These are phyloP conservation scores for Ophiosphaerella korrae DNA, from an alignment of 2,329 filamentous ascomycete genomes.

Conservation along the genomic window DNA sequence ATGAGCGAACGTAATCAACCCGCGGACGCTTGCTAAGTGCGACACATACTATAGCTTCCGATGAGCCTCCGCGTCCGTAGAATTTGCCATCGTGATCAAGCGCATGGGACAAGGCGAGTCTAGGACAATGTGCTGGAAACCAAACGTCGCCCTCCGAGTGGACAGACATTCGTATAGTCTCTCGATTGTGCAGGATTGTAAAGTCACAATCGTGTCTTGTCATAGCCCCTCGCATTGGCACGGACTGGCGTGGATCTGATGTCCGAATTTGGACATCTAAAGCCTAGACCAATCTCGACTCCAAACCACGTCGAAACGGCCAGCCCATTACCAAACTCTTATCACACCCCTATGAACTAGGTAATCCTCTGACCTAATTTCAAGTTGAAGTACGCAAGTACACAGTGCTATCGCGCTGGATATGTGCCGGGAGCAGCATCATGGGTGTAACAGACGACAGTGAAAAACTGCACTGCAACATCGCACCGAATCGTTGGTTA, in stretches of 20 bases:
- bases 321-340: constrained; percentile 13
- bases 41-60: constrained; percentile 15
- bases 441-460: too few relatives aligned
- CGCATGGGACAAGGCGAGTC: constrained; percentile 8
- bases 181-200: constrained; percentile 17
- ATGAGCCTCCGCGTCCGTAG: constrained; percentile 11
- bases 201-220: constrained; percentile 28
- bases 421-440: neutral
- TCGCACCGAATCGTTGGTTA: too few relatives aligned
- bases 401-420: constrained; percentile 7
- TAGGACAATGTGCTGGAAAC: constrained; percentile 11
- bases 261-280: constrained; percentile 35
- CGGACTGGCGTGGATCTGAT: constrained; percentile 36
- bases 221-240: constrained; percentile 33
- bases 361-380: neutral
- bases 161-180: constrained; percentile 12
- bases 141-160: constrained; percentile 8
- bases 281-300: constrained; percentile 24
- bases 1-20: constrained; percentile 32
- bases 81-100: constrained; percentile 34
- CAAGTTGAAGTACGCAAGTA: constrained; percentile 5
- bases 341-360: constrained; percentile 19
- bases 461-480: too few relatives aligned
- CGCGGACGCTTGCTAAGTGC: constrained; percentile 25
- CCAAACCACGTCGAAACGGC: constrained; percentile 13